Evolutionary conservation across 1,284 basidiomycete genomes (phyloP).

Genomic region (Trametes pubescens): DNA sequence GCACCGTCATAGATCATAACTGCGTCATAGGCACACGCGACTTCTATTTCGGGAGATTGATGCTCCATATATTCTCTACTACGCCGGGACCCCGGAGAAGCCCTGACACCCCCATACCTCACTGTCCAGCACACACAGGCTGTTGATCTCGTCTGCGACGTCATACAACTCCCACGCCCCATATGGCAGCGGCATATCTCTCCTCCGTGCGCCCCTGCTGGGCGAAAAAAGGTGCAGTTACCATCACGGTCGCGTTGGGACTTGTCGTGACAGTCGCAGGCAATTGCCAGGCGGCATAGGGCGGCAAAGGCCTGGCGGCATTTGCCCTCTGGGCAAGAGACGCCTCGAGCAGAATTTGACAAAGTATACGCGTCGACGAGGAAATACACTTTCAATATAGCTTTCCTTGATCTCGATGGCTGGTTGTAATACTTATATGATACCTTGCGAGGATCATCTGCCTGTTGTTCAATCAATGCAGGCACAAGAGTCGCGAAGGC

Average conservation of each 20-base stretch:
- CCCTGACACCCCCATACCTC: constrained; percentile 13
- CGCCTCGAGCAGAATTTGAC: too few relatives aligned
- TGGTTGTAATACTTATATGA: too few relatives aligned
- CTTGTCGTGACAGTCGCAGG: too few relatives aligned
- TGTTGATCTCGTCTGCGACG: constrained; percentile 8
- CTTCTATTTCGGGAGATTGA: constrained; percentile 20
- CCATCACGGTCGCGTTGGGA: constrained; percentile 22
- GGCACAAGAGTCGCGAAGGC: too few relatives aligned
- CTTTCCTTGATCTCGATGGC: too few relatives aligned
- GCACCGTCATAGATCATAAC: constrained; percentile 14
- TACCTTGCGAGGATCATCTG: too few relatives aligned
- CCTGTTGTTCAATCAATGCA: too few relatives aligned
- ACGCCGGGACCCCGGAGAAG: constrained; percentile 22
- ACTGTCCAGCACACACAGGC: not conserved
- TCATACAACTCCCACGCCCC: constrained; percentile 17
- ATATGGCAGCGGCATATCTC: constrained; percentile 23
- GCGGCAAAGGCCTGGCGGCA: too few relatives aligned
- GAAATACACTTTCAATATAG: too few relatives aligned
- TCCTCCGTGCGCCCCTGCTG: constrained; percentile 10
- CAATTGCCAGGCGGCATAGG: too few relatives aligned
- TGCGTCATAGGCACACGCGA: constrained; percentile 22
- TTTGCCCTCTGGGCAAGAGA: not conserved
- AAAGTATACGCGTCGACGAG: too few relatives aligned
- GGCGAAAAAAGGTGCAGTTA: constrained; percentile 1
- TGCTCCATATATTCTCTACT: constrained; percentile 21